Conservation (phyloP, 306 rosid species). For the Acacia melanoxylon region DNA sequence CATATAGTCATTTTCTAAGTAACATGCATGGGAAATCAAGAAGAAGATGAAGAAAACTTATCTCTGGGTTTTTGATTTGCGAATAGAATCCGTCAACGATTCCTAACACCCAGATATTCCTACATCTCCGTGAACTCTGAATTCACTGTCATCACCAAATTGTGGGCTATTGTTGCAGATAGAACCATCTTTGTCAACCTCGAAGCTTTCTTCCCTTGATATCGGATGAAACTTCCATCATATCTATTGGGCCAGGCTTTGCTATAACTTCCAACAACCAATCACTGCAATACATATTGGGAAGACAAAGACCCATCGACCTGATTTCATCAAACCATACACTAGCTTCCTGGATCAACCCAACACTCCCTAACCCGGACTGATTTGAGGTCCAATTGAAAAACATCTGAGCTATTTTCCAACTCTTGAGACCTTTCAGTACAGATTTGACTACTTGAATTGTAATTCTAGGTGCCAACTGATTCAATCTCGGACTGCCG, state of each 20-base stretch:
- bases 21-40: too few species aligned
- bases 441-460: slow-evolving; percentile 58
- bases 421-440: slow-evolving; percentile 58
- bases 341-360: slow-evolving; percentile 60
- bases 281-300: slow-evolving; percentile 55
- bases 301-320: slow-evolving; percentile 57
- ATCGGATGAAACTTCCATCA: slow-evolving; percentile 63
- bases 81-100: too few species aligned
- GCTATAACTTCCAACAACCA: slow-evolving; percentile 67
- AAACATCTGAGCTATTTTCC: slow-evolving; percentile 53
- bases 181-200: too few species aligned
- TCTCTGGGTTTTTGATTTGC: too few species aligned
- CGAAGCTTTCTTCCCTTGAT: too few species aligned
- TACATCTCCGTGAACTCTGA: too few species aligned
- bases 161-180: too few species aligned
- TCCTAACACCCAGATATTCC: too few species aligned
- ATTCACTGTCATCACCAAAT: too few species aligned
- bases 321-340: slow-evolving; percentile 60
- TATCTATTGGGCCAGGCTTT: slow-evolving; percentile 45
- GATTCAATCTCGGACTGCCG: slow-evolving; percentile 41
- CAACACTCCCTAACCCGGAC: slow-evolving; percentile 50
- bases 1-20: too few species aligned
- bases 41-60: too few species aligned
- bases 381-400: too few species aligned
- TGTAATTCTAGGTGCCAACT: slow-evolving; percentile 46